phyloP scores from a whole-genome alignment of 1,284 basidiomycete species.

The Coniferiporia sulphurascens region DNA sequence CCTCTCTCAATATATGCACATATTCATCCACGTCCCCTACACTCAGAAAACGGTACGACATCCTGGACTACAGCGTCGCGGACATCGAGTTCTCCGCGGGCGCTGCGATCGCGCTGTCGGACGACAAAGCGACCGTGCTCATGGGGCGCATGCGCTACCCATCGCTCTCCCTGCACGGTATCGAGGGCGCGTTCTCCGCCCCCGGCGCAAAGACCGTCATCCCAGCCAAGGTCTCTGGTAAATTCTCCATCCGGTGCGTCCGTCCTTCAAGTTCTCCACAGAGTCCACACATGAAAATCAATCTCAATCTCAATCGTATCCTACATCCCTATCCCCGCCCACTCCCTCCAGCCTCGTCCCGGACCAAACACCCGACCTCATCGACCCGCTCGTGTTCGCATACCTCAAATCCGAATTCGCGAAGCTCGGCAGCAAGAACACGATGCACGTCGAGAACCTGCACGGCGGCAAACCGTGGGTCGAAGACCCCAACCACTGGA shows the following conservation, averaged over 20 bases:
- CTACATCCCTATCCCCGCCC: not conserved
- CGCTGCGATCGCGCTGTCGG: slow-evolving; percentile 68
- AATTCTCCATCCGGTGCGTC: slow-evolving; percentile 86
- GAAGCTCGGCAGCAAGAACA: slow-evolving; percentile 84
- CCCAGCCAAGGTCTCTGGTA: slow-evolving; percentile 84
- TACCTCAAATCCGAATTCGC: slow-evolving; percentile 79
- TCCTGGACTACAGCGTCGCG: slow-evolving; percentile 67
- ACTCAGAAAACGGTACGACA: slow-evolving; percentile 55
- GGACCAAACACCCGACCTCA: slow-evolving; percentile 76
- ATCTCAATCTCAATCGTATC: not conserved
- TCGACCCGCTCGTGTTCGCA: slow-evolving; percentile 66
- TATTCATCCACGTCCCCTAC: not conserved
- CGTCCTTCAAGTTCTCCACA: not conserved
- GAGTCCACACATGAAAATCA: not conserved
- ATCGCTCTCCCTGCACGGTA: slow-evolving; percentile 90
- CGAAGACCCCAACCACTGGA: slow-evolving; percentile 84
- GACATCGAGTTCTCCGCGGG: slow-evolving; percentile 85
- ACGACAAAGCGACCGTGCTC: slow-evolving; percentile 79
- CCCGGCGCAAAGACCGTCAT: slow-evolving; percentile 94
- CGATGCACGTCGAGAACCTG: slow-evolving; percentile 57
- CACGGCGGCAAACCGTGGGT: slow-evolving; percentile 93
- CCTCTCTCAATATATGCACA: not conserved
- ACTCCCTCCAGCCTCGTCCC: slow-evolving; percentile 63
- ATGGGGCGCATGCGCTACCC: slow-evolving; percentile 92
- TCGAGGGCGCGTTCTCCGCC: slow-evolving; percentile 94